phyloP scores from a whole-genome alignment of 2,329 filamentous ascomycete genomes.

The Arthrobotrys musiformis region DNA sequence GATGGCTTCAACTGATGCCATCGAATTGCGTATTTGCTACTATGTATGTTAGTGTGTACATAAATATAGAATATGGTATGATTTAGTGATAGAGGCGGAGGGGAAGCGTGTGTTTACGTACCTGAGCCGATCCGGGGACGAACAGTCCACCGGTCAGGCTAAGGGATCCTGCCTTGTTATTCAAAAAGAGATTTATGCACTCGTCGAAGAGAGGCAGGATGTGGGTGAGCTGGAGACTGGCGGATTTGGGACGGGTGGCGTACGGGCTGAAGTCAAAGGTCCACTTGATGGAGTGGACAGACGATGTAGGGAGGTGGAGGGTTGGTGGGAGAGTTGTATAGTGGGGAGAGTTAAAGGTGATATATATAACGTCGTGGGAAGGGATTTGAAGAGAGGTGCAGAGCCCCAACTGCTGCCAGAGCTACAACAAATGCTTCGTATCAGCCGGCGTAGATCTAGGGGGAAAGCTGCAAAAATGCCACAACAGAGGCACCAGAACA shows the following conservation, averaged over 20 bases:
- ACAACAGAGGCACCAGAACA: neutral
- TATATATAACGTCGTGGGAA: conserved; percentile 28
- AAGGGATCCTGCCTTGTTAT: conserved; percentile 36
- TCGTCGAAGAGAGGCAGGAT: conserved; percentile 29
- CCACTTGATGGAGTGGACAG: conserved; percentile 18
- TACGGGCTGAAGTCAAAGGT: conserved; percentile 31
- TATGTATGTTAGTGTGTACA: neutral
- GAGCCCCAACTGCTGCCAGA: conserved; percentile 36
- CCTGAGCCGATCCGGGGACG: conserved; percentile 22
- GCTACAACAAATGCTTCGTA: conserved; percentile 21
- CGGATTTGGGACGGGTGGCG: neutral
- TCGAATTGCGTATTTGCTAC: conserved; percentile 41
- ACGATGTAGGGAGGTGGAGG: conserved; percentile 27
- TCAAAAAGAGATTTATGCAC: conserved; percentile 34
- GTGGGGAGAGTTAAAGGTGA: conserved; percentile 28
- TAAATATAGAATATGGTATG: neutral
- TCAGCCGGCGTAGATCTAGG: neutral
- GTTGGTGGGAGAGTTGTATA: conserved; percentile 32
- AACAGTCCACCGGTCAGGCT: conserved; percentile 40
- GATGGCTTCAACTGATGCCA: conserved; percentile 42
- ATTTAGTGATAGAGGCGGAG: neutral
- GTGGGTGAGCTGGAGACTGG: conserved; percentile 8
- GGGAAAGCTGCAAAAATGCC: no score
- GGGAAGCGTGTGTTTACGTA: neutral
- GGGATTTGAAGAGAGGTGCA: conserved; percentile 43